Percentiles rank a stretch among this genome's conserved stretches.
These are phyloP conservation scores for Wickerhamiella brachini DNA, from an alignment of 805 yeast species.

Conservation along the genomic window DNA sequence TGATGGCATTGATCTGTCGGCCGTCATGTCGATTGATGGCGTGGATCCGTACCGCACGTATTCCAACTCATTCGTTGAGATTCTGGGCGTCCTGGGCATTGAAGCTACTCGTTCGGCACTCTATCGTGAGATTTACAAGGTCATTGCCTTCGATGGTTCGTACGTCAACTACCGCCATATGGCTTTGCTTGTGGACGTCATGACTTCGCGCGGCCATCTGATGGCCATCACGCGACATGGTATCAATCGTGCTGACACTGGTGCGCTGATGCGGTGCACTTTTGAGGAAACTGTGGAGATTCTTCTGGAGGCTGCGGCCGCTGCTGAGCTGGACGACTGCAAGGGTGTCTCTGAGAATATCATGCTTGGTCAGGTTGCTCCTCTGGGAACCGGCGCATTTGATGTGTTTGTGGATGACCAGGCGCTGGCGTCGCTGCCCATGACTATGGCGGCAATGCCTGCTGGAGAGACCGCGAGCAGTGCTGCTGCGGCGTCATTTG, in stretches of 20 bases:
- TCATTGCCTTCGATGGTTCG: slow-evolving; percentile 98
- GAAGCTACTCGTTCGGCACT: slow-evolving; percentile 95
- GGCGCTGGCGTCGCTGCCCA: slow-evolving; percentile 53
- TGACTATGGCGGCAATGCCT: slow-evolving; percentile 30
- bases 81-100: slow-evolving; percentile 88
- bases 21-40: slow-evolving; percentile 89
- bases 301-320: slow-evolving; percentile 92
- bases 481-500: slow-evolving; percentile 27
- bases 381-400: slow-evolving; percentile 96
- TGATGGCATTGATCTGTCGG: slow-evolving; percentile 92
- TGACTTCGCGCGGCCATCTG: slow-evolving; percentile 96
- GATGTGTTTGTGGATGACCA: slow-evolving; percentile 91
- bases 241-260: slow-evolving; percentile 95
- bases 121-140: slow-evolving; percentile 88
- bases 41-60: slow-evolving; percentile 83
- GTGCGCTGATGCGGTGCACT: slow-evolving; percentile 98
- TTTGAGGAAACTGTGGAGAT: slow-evolving; percentile 99
- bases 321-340: slow-evolving; percentile 96
- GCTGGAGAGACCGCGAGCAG: slow-evolving; percentile 28
- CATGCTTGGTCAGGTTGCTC: slow-evolving; percentile 95
- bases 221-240: slow-evolving; percentile 99
- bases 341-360: slow-evolving; percentile 98
- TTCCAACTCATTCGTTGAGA: slow-evolving; percentile 93
- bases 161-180: slow-evolving; percentile 96
- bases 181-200: slow-evolving; percentile 93